These are phyloP conservation scores for Phoma sp. DNA, from an alignment of 2,329 filamentous ascomycete genomes.

Conservation along the genomic window DNA sequence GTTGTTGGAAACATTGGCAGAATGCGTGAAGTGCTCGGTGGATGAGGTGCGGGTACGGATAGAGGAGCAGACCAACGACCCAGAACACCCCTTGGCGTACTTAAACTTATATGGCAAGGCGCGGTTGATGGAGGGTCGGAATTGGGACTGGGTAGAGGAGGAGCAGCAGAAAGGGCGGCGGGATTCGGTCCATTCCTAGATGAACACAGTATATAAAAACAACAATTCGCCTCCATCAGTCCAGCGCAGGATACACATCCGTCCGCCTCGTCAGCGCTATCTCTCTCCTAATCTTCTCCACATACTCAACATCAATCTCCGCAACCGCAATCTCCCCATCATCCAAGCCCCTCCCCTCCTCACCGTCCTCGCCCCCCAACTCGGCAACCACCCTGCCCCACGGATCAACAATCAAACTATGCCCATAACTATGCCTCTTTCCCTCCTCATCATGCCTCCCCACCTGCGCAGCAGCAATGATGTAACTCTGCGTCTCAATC, in stretches of 20 bases:
- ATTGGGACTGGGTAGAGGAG: constrained; percentile 23
- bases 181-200: constrained; percentile 15
- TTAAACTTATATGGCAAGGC: constrained; percentile 36
- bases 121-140: constrained; percentile 29
- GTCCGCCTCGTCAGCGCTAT: constrained; percentile 66
- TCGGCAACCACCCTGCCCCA: constrained; percentile 80
- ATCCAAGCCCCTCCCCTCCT: constrained; percentile 42
- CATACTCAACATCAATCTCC: constrained; percentile 62
- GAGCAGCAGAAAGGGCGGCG: constrained; percentile 12
- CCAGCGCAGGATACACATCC: constrained; percentile 49
- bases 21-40: constrained; percentile 23
- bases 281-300: constrained; percentile 62
- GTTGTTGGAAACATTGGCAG: constrained; percentile 37
- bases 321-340: constrained; percentile 54
- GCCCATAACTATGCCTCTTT: constrained; percentile 82
- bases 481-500: constrained; percentile 87
- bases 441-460: constrained; percentile 71
- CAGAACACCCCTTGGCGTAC: constrained; percentile 33
- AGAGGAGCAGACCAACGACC: constrained; percentile 24
- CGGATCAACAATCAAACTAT: constrained; percentile 83
- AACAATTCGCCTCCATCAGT: not conserved
- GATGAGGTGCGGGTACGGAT: constrained; percentile 31
- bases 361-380: constrained; percentile 60
- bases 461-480: constrained; percentile 82
- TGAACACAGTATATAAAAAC: not conserved